Evolutionary conservation across 73 alveolate species (phyloP).

Genomic region (Urostyla sp.): DNA sequence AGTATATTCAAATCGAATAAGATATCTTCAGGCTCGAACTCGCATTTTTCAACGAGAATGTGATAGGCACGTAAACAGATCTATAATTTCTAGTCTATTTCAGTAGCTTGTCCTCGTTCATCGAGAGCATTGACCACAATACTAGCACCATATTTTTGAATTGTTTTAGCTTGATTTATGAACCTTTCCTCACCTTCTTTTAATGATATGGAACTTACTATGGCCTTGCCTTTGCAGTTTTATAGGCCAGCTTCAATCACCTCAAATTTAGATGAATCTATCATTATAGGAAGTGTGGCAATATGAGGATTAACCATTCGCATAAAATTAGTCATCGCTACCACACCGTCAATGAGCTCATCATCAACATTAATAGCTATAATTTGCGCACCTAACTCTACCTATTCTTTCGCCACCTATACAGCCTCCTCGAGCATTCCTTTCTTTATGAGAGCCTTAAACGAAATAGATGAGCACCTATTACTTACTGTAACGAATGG

Average conservation of each 20-base stretch:
- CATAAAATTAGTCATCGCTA: slow-evolving; percentile 80
- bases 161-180: slow-evolving; percentile 58
- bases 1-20: slow-evolving; percentile 79
- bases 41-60: slow-evolving; percentile 52
- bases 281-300: slow-evolving; percentile 81
- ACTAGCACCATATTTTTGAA: slow-evolving; percentile 77
- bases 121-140: slow-evolving; percentile 88
- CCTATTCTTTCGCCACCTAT: slow-evolving; percentile 78
- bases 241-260: slow-evolving; percentile 82
- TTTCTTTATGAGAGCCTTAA: slow-evolving; percentile 72
- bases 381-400: slow-evolving; percentile 79
- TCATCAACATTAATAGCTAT: slow-evolving; percentile 81
- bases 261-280: slow-evolving; percentile 80
- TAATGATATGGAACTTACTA: slow-evolving; percentile 79
- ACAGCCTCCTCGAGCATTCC: slow-evolving; percentile 71
- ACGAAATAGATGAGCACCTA: slow-evolving; percentile 80
- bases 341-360: slow-evolving; percentile 76
- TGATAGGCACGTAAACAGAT: slow-evolving; percentile 74
- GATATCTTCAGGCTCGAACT: slow-evolving; percentile 77
- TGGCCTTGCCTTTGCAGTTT: slow-evolving; percentile 80
- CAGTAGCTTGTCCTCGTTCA: slow-evolving; percentile 85
- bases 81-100: slow-evolving; percentile 67
- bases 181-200: slow-evolving; percentile 84
- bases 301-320: slow-evolving; percentile 74
- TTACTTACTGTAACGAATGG: slow-evolving; percentile 79